Conservation (phyloP, 208 protist genomes). For the Leishmania turanica region DNA sequence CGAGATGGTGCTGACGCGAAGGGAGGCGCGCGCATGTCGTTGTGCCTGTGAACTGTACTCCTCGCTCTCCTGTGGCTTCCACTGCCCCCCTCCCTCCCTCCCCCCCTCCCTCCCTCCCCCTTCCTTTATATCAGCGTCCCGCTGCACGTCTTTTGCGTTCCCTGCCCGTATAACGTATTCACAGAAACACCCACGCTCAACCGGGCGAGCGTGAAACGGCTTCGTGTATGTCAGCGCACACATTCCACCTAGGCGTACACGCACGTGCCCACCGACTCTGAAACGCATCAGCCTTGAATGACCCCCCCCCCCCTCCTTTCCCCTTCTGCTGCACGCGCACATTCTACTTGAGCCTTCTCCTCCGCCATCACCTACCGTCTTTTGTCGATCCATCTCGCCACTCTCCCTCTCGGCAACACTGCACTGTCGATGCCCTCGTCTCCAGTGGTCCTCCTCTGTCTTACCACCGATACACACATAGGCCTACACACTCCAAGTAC, state of each 20-base stretch:
- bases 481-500: background rate
- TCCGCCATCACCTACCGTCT: background rate
- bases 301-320: background rate
- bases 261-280: background rate
- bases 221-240: no score
- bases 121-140: background rate
- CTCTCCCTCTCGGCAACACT: background rate
- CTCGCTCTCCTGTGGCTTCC: background rate
- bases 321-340: background rate
- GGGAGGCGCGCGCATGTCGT: background rate
- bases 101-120: no score
- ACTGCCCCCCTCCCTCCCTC: background rate
- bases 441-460: background rate
- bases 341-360: background rate
- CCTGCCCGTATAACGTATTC: background rate
- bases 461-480: slow-evolving; percentile 1
- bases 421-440: background rate
- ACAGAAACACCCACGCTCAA: background rate
- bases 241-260: background rate
- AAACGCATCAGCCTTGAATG: background rate
- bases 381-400: background rate
- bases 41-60: background rate
- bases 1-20: background rate
- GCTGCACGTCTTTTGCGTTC: background rate
- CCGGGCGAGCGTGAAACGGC: background rate